Evolutionary conservation across 1,139 yeast genomes (phyloP), one percentile per base, ranked within the genome.

Genomic region (Candida tropicalis): DNA sequence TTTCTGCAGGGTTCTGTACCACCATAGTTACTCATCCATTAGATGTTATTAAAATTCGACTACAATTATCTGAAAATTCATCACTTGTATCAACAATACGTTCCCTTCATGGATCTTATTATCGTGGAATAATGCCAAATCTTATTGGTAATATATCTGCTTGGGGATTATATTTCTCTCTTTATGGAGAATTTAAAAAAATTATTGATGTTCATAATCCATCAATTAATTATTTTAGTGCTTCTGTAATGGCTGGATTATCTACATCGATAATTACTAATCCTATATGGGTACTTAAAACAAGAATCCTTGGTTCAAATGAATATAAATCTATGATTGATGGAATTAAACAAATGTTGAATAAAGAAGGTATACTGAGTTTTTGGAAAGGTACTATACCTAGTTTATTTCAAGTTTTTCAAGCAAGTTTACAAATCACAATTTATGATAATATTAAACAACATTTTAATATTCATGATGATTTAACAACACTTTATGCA

Each of bases 231-330:
- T 73, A 65, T 50, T 70, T 72, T 41, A 54, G 63, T 4, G 62
- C 75, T 7, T 69, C 75, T 1, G 49, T 71, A 1, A 38, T 68
- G 3, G 91, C 98, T 0, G 99, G 99, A 0, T 57, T 82, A 24
- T 56, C 82, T 8, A 89, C 97, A 0, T 77, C 95, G 0, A 49
- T 88, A 0, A 40, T 87, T 12, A 91, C 99, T 0, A 93, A 90
- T 60, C 99, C 99, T 0, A 77, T 93, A 5, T 89, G 97, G 97
- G 95, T 89, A 3, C 63, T 89, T 33, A 93, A 93, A 63, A 93
- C 99, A 0, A 72, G 98, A 46, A 84, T 91, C 50, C 70, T 93
- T 54, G 82, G 90, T 17, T 71, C 67, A 0, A 73, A 71, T 7
- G 84, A 88, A 0, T 87, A 88, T 57, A 62, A 58, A 11, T 80